A percentile compares a stretch with the other conserved stretches of the same genome.
Conservation (phyloP, 352 stramenopile species). For the Globisporangium apiculatum region DNA sequence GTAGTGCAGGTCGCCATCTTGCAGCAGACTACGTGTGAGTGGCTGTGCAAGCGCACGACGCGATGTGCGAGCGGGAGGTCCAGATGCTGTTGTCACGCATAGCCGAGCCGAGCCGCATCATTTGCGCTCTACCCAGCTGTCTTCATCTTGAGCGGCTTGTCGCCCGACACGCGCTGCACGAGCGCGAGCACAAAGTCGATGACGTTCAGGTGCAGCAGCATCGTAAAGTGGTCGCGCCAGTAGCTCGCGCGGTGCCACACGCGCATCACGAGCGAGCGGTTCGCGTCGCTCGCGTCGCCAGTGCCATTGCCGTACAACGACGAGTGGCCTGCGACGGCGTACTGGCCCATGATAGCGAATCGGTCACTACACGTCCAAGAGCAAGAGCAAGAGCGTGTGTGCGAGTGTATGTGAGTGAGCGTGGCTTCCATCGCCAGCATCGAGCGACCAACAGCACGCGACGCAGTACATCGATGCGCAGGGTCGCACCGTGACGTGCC, state of each 20-base stretch:
- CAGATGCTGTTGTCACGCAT: too few relatives aligned
- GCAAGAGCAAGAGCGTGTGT: not conserved
- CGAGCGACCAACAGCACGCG: not conserved
- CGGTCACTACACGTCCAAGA: constrained; percentile 30
- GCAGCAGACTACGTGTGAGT: too few relatives aligned
- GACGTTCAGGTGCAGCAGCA: constrained; percentile 50
- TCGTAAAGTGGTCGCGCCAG: constrained; percentile 61
- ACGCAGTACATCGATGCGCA: not conserved
- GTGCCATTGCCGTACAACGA: constrained; percentile 22
- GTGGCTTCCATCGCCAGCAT: too few relatives aligned
- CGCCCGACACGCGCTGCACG: constrained; percentile 29
- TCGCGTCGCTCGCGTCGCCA: constrained; percentile 1
- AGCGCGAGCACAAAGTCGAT: constrained; percentile 46
- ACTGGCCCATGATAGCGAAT: constrained; percentile 71
- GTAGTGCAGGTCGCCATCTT: too few relatives aligned
- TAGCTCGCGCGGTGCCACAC: constrained; percentile 26
- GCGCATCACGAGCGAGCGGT: constrained; percentile 2
- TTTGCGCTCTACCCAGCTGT: constrained; percentile 15
- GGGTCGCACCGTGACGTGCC: constrained; percentile 50
- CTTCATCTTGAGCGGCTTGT: constrained; percentile 32
- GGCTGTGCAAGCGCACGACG: too few relatives aligned
- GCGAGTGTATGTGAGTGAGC: not conserved
- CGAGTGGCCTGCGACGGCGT: constrained; percentile 57
- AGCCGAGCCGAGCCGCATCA: too few relatives aligned
- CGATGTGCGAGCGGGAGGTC: too few relatives aligned